Evolutionary conservation across 208 protist species (phyloP), one percentile per base, ranked within the genome.

Genomic region (Leishmania amazonensis): DNA sequence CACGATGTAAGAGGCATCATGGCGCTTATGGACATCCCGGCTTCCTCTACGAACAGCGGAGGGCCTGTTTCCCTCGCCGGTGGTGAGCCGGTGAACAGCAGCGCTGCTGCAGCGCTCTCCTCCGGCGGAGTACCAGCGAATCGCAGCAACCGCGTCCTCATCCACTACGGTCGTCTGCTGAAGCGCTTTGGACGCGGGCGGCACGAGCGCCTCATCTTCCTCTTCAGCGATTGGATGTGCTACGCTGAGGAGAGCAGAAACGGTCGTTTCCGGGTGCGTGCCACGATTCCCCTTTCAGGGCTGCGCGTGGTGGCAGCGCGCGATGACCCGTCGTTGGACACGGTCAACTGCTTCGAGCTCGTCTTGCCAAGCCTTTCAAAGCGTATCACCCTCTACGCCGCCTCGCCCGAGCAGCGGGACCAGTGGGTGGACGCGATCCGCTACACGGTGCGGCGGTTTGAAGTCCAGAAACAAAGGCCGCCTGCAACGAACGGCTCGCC

Each of bases 201-300:
- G 11, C 93, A 96, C 80, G 89, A 96, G 68, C 89, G 92, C 8
- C 85, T 98, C 1, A 68, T 93, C 76, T 94, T 98, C 77, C 81
- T 96, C 72, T 98, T 98, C 86, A 94, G 80, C 76, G 92, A 96
- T 83, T 93, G 84, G 80, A 75, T 96, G 54, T 95, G 91, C 81
- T 96, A 95, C 80, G 91, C 85, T n/a, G 92, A 96, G 80, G 95
- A 96, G 81, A 80, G 89, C n/a, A 81, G 81, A 72, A 92, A 84
- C 75, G 90, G 91, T 13, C 87, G 90, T 1, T 83, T 96, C 79
- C 88, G 87, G 8, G 85, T 95, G 65, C 85, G 91, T n/a, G 91
- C 88, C n/a, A 87, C 88, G 17, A 89, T 96, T 53, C 83, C 89
- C 24, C 86, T 98, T 17, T 79, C 87, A 19, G 73, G 53, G 5